Evolutionary conservation across 345 rosid species (phyloP), one percentile per base, ranked within the genome.

Genomic region (Lumnitzera littorea): DNA sequence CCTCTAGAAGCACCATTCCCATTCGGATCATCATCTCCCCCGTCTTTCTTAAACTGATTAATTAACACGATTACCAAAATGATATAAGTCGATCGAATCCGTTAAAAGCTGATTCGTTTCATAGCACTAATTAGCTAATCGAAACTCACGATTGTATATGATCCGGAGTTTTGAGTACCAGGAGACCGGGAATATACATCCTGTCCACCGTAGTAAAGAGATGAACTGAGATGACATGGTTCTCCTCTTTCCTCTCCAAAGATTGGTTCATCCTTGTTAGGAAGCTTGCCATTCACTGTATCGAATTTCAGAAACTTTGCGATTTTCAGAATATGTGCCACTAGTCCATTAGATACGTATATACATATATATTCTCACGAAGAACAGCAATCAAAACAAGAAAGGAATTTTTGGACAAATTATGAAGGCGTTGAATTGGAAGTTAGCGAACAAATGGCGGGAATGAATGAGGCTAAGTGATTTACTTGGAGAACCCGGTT

Each of bases 151-250:
- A 54, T 51, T 46, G 81, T 76, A 68, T 84, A 70, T 51, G 84
- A 57, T 52, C 72, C 64, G 13, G 78, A 50, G 48, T 55, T 70
- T 49, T 71, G 74, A 57, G 46, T 67, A 51, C 50, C 79, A 4
- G 84, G 64, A 56, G 82, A 53, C 48, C 51, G 70, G 53, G 82
- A 77, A 62, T 80, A 86, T 55, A 78, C 73, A 53, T 88, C 95
- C 80, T 76, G 98, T 24, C 95, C 98, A 62, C 98, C 95, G 47
- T 88, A 86, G 85, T 88, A 86, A 59, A 86, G 76, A 16, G 96
- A 84, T 62, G 98, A 91, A 67, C 96, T 88, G 55, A 91, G 76
- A 65, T 86, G 82, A 64, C 90, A 91, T 29, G 91, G 90, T 17
- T 72, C 77, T 48, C 31, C 73, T 67, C 70, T 75, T 64, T 77